Evolutionary conservation across 2,329 filamentous ascomycete genomes (phyloP).

Genomic region (Tolypocladium ophioglossoides): DNA sequence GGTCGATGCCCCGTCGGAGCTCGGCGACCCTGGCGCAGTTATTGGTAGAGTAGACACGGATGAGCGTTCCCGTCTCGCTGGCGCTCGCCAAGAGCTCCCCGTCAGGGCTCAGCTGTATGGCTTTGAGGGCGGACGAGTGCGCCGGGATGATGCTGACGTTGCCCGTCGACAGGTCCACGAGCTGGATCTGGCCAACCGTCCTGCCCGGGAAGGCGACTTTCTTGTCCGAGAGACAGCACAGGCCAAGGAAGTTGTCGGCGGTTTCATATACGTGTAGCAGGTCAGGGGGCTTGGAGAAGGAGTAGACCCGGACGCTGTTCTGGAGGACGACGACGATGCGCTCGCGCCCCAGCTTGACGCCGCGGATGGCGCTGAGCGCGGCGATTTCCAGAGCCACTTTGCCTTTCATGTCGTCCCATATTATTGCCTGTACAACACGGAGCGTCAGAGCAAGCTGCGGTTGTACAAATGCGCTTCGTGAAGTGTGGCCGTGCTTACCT

Average conservation of each 20-base stretch:
- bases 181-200: conserved; percentile 76
- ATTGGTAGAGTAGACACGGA: conserved; percentile 72
- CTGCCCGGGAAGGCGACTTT: conserved; percentile 79
- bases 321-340: conserved; percentile 73
- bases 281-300: conserved; percentile 61
- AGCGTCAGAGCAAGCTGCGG: not conserved
- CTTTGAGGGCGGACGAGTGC: conserved; percentile 68
- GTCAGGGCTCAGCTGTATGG: conserved; percentile 69
- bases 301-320: conserved; percentile 73
- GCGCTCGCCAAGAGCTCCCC: conserved; percentile 79
- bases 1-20: conserved; percentile 79
- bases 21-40: conserved; percentile 77
- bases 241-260: conserved; percentile 68
- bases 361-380: conserved; percentile 68
- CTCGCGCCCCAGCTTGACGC: conserved; percentile 64
- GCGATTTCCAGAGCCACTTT: conserved; percentile 67
- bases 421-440: conserved; percentile 47
- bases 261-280: conserved; percentile 74
- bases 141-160: conserved; percentile 92
- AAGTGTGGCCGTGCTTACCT: conserved; percentile 34
- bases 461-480: not conserved
- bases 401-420: conserved; percentile 83
- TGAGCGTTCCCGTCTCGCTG: conserved; percentile 80
- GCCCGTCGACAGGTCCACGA: conserved; percentile 66
- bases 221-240: conserved; percentile 67